Base-by-base conservation (phyloP, 441 rosid genomes). In the Erysimum cheiri region DNA sequence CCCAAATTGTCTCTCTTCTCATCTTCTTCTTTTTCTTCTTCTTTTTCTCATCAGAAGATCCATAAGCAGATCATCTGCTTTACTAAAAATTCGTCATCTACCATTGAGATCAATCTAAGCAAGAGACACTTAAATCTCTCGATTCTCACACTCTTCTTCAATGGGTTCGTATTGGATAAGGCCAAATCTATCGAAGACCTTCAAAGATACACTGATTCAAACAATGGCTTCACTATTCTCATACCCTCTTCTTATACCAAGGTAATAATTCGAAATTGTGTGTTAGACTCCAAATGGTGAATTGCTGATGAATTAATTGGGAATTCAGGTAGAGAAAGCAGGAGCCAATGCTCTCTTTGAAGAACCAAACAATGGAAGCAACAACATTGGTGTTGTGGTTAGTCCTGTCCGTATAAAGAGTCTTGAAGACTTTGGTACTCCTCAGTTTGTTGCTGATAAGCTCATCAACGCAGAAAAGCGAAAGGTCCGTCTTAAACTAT, bases 401-500 rank as follows among this genome's bases (percentile, higher is more conserved):
- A 87, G 67, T 79, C 95, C 93, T n/a, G 89, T 91, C 87, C 97
- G 96, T 64, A 82, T 93, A 43, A 54, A 76, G 1, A 85, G 75
- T 70, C 96, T 91, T 50, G 83, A 78, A 53, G 88, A 91, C 62
- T 89, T 85, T 75, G 98, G 97, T 70, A 77, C 79, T 71, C 96
- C 97, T 70, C 83, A 85, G 10, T 91, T 91, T 77, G 97, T 91
- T 4, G 98, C 78, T 10, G 91, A 89, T 63, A 91, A 88, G 77
- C 93, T 93, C 70, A 88, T 93, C 60, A 87, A 85, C 62, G 98
- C 95, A 4, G 95, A 91, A 47, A 91, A 81, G 78, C 94, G 88
- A 69, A 91, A 89, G 86, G 98, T 31, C 6, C 6, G 6, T 31
- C 33, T 31, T 7, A 31, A 31, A 31, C 33, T 31, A 31, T 4